phyloP scores from a whole-genome alignment of 2,329 filamentous ascomycete genomes.

The Fusarium nodosum region DNA sequence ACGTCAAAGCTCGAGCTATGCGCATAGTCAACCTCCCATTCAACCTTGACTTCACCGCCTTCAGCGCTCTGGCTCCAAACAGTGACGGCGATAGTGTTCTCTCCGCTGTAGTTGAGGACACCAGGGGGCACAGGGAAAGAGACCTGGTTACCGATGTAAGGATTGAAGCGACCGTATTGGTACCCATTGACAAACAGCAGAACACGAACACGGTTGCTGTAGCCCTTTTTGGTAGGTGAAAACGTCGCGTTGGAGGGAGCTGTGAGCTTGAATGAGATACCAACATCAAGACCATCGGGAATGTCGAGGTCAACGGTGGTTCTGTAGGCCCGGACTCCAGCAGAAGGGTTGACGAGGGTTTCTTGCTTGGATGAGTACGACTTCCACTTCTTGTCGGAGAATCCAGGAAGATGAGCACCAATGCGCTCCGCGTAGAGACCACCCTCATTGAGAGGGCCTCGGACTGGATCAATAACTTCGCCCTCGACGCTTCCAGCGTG shows the following conservation, averaged over 20 bases:
- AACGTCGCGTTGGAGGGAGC: constrained; percentile 60
- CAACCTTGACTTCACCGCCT: constrained; percentile 64
- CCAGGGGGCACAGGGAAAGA: constrained; percentile 72
- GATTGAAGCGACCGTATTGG: constrained; percentile 72
- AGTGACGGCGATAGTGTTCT: constrained; percentile 69
- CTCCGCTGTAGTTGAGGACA: constrained; percentile 68
- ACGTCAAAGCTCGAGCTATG: constrained; percentile 67
- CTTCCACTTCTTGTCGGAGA: constrained; percentile 62
- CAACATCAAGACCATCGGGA: constrained; percentile 66
- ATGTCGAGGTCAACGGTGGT: constrained; percentile 65
- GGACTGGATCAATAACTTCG: constrained; percentile 66
- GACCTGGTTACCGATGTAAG: constrained; percentile 72
- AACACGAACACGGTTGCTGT: constrained; percentile 60
- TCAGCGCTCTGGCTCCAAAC: constrained; percentile 71
- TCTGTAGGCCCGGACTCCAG: constrained; percentile 69
- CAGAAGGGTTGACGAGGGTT: constrained; percentile 59
- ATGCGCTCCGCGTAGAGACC: constrained; percentile 70
- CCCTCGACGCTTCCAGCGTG: constrained; percentile 64
- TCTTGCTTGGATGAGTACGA: constrained; percentile 48
- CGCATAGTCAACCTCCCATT: constrained; percentile 67
- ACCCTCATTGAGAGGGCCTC: constrained; percentile 69
- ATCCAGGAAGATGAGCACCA: constrained; percentile 71
- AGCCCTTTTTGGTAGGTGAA: constrained; percentile 43
- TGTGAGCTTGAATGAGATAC: constrained; percentile 67
- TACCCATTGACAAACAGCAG: constrained; percentile 75